Conservation (phyloP, 768 basidiomycete species). For the Pholiota conissans region DNA sequence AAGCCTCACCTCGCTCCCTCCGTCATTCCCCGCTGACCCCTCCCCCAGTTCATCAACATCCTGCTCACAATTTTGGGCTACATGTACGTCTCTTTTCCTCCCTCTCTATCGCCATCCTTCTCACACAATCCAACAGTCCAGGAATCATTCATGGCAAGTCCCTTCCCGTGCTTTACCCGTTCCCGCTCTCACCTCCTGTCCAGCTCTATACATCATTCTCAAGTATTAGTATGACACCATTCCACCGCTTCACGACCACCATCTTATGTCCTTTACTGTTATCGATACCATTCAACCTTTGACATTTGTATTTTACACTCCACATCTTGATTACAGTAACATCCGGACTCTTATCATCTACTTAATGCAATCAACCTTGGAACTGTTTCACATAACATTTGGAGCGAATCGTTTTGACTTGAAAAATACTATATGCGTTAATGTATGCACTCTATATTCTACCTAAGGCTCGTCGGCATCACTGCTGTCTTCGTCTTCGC, state of each 20-base stretch:
- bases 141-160: slow-evolving; percentile 71
- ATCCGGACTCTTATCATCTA: no score
- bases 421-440: background rate
- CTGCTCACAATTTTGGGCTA: slow-evolving; percentile 77
- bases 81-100: slow-evolving; percentile 48
- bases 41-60: slow-evolving; percentile 64
- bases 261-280: background rate
- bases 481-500: slow-evolving; percentile 11
- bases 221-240: slow-evolving; percentile 53
- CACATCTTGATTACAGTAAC: background rate
- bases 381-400: background rate
- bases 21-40: slow-evolving; percentile 3
- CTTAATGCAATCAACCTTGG: no score
- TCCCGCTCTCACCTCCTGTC: slow-evolving; percentile 13
- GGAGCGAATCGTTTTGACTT: background rate
- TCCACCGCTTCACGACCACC: background rate
- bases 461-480: background rate
- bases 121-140: slow-evolving; percentile 44
- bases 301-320: background rate
- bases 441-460: background rate
- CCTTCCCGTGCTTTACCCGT: background rate
- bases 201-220: slow-evolving; percentile 80
- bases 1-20: slow-evolving; percentile 27
- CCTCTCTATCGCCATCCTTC: background rate
- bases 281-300: background rate